Evolutionary conservation across 495 filamentous ascomycete genomes (phyloP).

Genomic region (Lasiosphaeria hispida): DNA sequence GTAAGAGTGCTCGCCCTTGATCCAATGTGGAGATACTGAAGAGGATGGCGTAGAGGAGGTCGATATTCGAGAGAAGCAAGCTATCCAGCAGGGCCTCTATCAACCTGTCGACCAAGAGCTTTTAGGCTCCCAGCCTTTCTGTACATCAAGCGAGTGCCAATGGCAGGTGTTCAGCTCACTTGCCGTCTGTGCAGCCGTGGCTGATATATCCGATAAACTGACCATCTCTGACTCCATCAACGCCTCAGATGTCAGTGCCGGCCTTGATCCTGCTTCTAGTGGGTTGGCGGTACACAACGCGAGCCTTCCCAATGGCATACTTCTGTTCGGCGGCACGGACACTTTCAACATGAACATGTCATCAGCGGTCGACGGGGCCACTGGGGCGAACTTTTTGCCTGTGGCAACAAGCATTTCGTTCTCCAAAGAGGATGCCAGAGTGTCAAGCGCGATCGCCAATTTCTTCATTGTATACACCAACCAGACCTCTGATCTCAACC

Average conservation of each 20-base stretch:
- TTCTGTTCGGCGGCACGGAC: conserved; percentile 18
- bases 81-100: conserved; percentile 42
- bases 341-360: conserved; percentile 28
- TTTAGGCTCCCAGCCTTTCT: conserved; percentile 23
- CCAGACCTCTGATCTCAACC: conserved; percentile 5
- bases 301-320: conserved; percentile 25
- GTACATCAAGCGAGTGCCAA: conserved; percentile 46
- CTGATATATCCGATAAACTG: conserved; percentile 36
- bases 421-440: conserved; percentile 14
- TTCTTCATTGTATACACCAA: conserved; percentile 29
- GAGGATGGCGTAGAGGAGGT: conserved; percentile 20
- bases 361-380: not conserved
- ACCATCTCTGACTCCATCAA: conserved; percentile 15
- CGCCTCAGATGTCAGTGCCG: not conserved
- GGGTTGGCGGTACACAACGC: conserved; percentile 12
- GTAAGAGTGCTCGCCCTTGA: not conserved
- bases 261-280: not conserved
- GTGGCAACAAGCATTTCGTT: conserved; percentile 20
- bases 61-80: conserved; percentile 33
- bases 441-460: conserved; percentile 21
- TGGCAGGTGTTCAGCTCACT: conserved; percentile 45
- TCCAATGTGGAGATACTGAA: not conserved
- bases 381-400: conserved; percentile 18
- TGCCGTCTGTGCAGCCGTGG: conserved; percentile 41
- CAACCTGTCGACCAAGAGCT: conserved; percentile 27